Base-by-base conservation (phyloP, 1,139 yeast species). In the Geotrichum phurueaensis region DNA sequence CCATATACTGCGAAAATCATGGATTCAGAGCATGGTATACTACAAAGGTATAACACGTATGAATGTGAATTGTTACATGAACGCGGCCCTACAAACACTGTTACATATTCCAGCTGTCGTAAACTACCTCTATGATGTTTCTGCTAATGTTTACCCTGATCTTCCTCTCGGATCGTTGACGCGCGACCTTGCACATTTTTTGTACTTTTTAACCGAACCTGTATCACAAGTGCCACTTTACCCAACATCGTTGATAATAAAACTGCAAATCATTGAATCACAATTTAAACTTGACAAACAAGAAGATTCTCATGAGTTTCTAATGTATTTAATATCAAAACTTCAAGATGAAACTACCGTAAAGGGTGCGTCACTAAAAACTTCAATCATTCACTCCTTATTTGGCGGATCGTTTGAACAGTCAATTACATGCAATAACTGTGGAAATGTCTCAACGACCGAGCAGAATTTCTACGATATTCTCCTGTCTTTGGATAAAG, bases 301-400 rank as follows among this genome's bases (percentile, higher is more conserved):
- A 73, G 98, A 94, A 74, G 99, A 94, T 73, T 87, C 97, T 0
- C 99, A 94, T 73, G 99, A 94, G 74, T 94, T 91, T 74, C 89
- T 85, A 71, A 91, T 91, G 97, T 87, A 96, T 20, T 77, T 91
- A 63, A 81, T 91, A 80, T 85, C 94, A 10, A 77, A 96, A 61
- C 75, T 91, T 61, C 97, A 91, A 74, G 97, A 90, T 71, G 97
- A 91, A 71, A 81, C 89, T 9, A 89, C 94, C 1, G 97, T 97
- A 43, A 86, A 83, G 71, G 96, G 96, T n/a, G 80, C 78, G 56
- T 90, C 91, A 70, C 78, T 90, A 70, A 88, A 89, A 68, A 80
- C 86, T 65, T 87, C 96, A 57, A 85, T 91, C 33, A 78, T 94
- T 25, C 91, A 92, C 73, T 96, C 91, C 70, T 88, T 94, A 18